Conservation (phyloP, 176 grass and related monocot species). For the Hsuehochloa calcarea region DNA sequence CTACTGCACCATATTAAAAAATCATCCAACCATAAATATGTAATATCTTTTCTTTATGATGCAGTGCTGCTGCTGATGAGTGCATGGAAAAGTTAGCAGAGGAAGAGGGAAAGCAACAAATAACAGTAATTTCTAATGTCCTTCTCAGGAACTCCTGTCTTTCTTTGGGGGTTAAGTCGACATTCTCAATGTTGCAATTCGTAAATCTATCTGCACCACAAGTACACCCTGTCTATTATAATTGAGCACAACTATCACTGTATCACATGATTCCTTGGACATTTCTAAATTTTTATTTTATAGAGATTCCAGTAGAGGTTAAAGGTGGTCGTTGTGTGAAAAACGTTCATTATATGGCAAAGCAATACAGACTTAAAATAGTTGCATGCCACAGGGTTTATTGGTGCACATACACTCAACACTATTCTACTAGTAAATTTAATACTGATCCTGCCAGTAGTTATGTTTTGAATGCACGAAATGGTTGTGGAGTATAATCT, state of each 20-base stretch:
- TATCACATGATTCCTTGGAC: constrained; percentile 11
- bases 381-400: neutral
- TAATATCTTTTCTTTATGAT: constrained; percentile 15
- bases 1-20: neutral
- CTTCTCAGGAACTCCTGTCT: neutral
- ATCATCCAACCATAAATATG: neutral
- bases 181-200: neutral
- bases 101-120: constrained; percentile 31
- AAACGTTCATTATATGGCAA: neutral
- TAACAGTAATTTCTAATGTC: constrained; percentile 35
- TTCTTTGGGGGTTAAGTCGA: neutral
- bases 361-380: neutral
- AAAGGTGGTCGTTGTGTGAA: neutral
- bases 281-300: neutral
- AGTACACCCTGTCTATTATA: neutral
- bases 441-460: neutral
- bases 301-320: neutral
- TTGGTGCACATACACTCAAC: neutral
- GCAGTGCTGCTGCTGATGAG: constrained; percentile 43
- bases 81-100: neutral
- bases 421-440: neutral
- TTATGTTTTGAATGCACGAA: neutral
- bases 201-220: neutral
- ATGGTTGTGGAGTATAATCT: neutral
- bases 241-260: neutral